phyloP scores from a whole-genome alignment of 208 protist genomes.

The Blastocrithidia nonstop region DNA sequence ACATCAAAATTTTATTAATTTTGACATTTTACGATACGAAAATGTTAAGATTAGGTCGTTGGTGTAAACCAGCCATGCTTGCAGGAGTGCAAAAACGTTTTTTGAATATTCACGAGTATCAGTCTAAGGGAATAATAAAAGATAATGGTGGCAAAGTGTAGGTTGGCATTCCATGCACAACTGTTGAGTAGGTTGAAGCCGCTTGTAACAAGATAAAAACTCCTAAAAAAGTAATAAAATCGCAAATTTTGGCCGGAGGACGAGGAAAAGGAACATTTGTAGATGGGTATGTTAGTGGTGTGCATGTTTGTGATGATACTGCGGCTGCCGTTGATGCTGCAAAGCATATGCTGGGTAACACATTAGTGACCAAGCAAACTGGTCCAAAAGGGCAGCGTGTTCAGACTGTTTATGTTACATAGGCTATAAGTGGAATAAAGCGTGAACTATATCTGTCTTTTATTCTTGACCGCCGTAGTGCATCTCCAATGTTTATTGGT shows the following conservation, averaged over 20 bases:
- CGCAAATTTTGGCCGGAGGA: conserved; percentile 98
- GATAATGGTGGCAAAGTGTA: conserved; percentile 80
- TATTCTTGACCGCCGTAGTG: conserved; percentile 90
- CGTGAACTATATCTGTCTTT: conserved; percentile 98
- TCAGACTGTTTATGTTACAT: conserved; percentile 82
- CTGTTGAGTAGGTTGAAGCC: conserved; percentile 78
- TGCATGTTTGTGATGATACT: conserved; percentile 76
- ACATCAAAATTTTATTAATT: too few relatives aligned
- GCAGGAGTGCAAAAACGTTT: conserved; percentile 80
- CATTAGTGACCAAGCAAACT: conserved; percentile 98
- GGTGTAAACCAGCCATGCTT: conserved; percentile 37
- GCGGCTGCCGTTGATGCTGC: conserved; percentile 80
- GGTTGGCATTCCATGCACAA: conserved; percentile 79
- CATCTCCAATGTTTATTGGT: conserved; percentile 87
- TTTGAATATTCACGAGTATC: conserved; percentile 88
- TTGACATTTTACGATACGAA: too few relatives aligned
- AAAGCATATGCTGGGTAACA: conserved; percentile 95
- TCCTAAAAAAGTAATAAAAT: conserved; percentile 94
- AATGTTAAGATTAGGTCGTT: conserved; percentile 66
- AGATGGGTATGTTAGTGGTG: conserved; percentile 92
- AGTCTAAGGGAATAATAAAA: conserved; percentile 85
- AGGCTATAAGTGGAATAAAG: conserved; percentile 83
- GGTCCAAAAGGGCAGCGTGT: conserved; percentile 87
- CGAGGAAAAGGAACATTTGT: conserved; percentile 96
- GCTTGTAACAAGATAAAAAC: conserved; percentile 79